Evolutionary conservation across 2,329 filamentous ascomycete species (phyloP).

Genomic region (Fusarium sp.): DNA sequence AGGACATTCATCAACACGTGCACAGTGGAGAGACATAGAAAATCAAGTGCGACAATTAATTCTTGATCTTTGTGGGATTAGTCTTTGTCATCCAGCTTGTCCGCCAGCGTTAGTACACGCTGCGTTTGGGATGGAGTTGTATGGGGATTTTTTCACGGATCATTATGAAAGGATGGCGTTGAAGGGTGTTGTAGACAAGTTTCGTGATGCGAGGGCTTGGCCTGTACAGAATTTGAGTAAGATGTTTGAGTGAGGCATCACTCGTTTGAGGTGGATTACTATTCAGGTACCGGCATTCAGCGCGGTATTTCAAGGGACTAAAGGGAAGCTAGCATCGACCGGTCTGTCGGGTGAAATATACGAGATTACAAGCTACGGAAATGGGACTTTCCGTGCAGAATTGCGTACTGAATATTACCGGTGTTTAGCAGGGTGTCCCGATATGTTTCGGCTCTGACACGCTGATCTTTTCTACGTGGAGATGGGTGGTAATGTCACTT

Average conservation of each 20-base stretch:
- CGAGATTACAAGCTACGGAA: not conserved
- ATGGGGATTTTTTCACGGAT: conserved; percentile 56
- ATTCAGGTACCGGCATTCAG: conserved; percentile 13
- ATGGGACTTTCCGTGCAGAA: not conserved
- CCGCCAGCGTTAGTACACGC: conserved; percentile 54
- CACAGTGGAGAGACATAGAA: conserved; percentile 51
- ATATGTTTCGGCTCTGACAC: conserved; percentile 20
- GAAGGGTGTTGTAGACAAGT: conserved; percentile 57
- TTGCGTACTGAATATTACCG: not conserved
- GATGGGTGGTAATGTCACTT: not conserved
- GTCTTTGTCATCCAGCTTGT: conserved; percentile 52
- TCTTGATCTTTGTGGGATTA: conserved; percentile 55
- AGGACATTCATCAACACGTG: conserved; percentile 42
- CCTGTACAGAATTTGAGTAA: conserved; percentile 52
- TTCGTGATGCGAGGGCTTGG: conserved; percentile 56
- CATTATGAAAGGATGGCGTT: conserved; percentile 52
- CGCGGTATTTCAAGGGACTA: not conserved
- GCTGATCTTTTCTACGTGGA: conserved; percentile 8
- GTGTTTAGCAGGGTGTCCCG: not conserved
- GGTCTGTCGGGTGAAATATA: not conserved
- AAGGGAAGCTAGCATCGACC: not conserved
- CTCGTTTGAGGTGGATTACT: not conserved
- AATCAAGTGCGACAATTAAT: conserved; percentile 53
- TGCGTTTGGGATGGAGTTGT: conserved; percentile 55
- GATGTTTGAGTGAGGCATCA: conserved; percentile 47